Base-by-base conservation (phyloP, 2,329 filamentous ascomycete species). In the Colletotrichum sp. region DNA sequence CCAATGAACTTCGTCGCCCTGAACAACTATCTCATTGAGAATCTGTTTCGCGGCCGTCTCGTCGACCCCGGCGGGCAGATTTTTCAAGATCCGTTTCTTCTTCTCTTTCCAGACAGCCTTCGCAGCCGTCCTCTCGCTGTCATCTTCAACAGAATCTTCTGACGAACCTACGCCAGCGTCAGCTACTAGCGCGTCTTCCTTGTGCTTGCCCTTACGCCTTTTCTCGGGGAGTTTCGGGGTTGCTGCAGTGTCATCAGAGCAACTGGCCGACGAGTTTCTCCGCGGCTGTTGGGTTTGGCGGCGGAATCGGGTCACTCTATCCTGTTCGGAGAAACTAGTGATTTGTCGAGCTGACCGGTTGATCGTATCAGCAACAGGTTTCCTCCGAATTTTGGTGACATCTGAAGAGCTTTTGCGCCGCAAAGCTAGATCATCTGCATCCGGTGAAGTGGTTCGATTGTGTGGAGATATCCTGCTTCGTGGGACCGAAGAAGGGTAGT, bases 1-100 rank as follows among this genome's bases (percentile, higher is more conserved):
- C 97, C 97, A 99, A 80, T 95, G 95, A 3, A 99, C 97, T 82
- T 98, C 95, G 80, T 99, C 97, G 8, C 97, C 97, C 77, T 96
- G 92, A 16, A 99, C 93, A 4, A 99, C 94, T 75, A 99, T 98
- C 79, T 99, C 97, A 81, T 98, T 98, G 74, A 99, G 89, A 34
- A 99, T 98, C 77, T 98, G 95, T 81, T 95, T 95, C 0, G 96
- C 97, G 5, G 96, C 95, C 30, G 90, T 88, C 78, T 93, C 91
- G 81, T 99, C 97, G 5, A 98, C 92, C 0, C 96, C 96, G 69
- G 93, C 90, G 0, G 96, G 96, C 2, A 99, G 85, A 72, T 93
- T 93, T 81, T 95, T 95, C 81, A 98, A 86, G 26, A 98, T 88
- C 10, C 89, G 84, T 65, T 89, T 87, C 77, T 95, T 92, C 65